Percentiles rank a stretch among this genome's conserved stretches.
phyloP scores from a whole-genome alignment of 768 basidiomycete genomes.

The Kwoniella europaea region DNA sequence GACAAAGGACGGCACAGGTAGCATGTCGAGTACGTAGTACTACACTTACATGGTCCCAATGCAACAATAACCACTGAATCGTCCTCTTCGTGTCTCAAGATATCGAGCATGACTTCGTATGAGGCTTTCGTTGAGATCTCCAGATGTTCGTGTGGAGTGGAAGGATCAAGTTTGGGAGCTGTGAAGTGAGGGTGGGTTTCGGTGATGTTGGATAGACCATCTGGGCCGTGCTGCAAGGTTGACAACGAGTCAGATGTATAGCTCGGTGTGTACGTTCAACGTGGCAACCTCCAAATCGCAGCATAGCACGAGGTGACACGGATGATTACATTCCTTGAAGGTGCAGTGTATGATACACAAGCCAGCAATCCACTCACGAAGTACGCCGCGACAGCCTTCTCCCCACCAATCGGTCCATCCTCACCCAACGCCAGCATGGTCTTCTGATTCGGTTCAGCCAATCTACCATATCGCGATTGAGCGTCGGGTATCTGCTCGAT shows the following conservation, averaged over 20 bases:
- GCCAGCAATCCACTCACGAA: slow-evolving; percentile 61
- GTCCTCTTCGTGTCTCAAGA: slow-evolving; percentile 45
- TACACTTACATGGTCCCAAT: slow-evolving; percentile 55
- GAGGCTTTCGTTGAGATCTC: slow-evolving; percentile 43
- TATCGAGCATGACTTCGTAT: slow-evolving; percentile 55
- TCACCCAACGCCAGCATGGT: slow-evolving; percentile 72
- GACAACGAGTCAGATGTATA: background rate
- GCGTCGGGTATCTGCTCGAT: slow-evolving; percentile 64
- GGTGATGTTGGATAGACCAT: slow-evolving; percentile 58
- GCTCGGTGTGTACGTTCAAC: no score
- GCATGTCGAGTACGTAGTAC: background rate
- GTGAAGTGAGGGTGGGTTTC: slow-evolving; percentile 57
- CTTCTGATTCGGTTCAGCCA: slow-evolving; percentile 59
- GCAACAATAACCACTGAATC: slow-evolving; percentile 55
- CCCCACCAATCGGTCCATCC: slow-evolving; percentile 71
- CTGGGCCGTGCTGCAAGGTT: slow-evolving; percentile 53
- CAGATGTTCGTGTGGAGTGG: slow-evolving; percentile 43
- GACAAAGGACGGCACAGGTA: no score
- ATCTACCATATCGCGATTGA: slow-evolving; percentile 68
- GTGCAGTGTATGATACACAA: no score
- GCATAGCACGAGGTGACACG: no score
- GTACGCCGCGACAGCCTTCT: slow-evolving; percentile 75
- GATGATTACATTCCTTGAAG: no score
- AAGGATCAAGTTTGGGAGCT: slow-evolving; percentile 31
- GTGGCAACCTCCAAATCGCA: no score